Percentiles rank a stretch among this genome's conserved stretches.
Conservation (phyloP, 2,329 filamentous ascomycete genomes). For the Eutypa lata region DNA sequence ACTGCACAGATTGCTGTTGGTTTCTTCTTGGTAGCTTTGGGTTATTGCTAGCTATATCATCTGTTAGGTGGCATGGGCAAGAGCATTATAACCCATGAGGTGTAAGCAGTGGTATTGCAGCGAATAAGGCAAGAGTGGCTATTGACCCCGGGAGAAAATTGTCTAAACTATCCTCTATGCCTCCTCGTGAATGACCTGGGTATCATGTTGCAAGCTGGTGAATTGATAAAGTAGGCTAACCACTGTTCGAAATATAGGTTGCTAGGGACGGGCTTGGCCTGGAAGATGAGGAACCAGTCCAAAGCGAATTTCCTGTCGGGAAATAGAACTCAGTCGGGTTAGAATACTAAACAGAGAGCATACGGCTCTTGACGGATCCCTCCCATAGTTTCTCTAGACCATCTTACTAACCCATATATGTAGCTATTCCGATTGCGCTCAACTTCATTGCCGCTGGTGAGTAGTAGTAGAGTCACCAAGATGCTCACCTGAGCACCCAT, state of each 20-base stretch:
- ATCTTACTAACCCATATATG: constrained; percentile 28
- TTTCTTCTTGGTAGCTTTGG: not conserved
- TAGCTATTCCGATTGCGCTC: constrained; percentile 76
- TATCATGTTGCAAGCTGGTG: too few species aligned
- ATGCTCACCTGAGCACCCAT: constrained; percentile 24
- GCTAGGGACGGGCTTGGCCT: constrained; percentile 59
- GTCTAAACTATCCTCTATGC: too few species aligned
- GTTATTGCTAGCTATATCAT: too few species aligned
- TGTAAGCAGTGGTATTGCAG: too few species aligned
- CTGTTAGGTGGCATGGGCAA: too few species aligned
- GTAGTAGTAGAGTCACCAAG: constrained; percentile 45
- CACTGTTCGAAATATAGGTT: constrained; percentile 41
- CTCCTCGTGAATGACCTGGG: too few species aligned
- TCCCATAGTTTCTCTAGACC: not conserved
- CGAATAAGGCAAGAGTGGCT: too few species aligned
- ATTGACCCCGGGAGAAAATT: too few species aligned
- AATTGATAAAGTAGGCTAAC: not conserved
- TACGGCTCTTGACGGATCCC: constrained; percentile 11
- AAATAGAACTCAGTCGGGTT: constrained; percentile 82
- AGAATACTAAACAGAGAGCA: constrained; percentile 34
- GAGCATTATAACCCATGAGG: too few species aligned
- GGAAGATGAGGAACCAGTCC: constrained; percentile 58
- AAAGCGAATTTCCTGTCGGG: constrained; percentile 71
- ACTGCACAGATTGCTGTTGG: too few species aligned
- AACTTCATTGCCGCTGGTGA: constrained; percentile 93